Evolutionary conservation across 768 basidiomycete genomes (phyloP), one percentile per base, ranked within the genome.

Genomic region (Serendipita vermifera): DNA sequence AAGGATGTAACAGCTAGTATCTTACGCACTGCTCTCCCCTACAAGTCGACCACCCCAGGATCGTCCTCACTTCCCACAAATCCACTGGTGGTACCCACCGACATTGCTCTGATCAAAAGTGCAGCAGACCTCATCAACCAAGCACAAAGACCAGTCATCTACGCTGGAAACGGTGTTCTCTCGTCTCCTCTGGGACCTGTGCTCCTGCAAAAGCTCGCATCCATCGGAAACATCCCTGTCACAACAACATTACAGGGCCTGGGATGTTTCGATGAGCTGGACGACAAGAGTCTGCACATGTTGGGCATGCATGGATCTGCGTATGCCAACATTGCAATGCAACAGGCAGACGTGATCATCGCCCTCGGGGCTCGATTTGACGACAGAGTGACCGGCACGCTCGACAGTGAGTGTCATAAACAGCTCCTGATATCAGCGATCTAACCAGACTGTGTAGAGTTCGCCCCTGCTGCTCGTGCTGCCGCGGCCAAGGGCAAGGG

Each of bases 231-330:
- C 69, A 97, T 98, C 60, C 96, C 96, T 56, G 93, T 98, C 40
- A 94, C 90, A 59, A 98, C 96, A 17, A 97, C 94, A 38, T 72
- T 99, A 9, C 93, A 94, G 65, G 96, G 94, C 56, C 82, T 99
- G 40, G 96, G 96, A 59, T 84, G 87, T 2, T 99, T 87, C 65
- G 92, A 98, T 70, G 96, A 99, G 75, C 79, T 77, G 54, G 78
- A 90, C 69, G 80, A 83, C 33, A 81, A 77, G 69, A 84, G 85
- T 61, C 71, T 99, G 65, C 92, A 97, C 69, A 98, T 98, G 94
- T 80, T 99, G 56, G 94, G 94, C 57, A 97, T 98, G 96, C 96
- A 98, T 73, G 96, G 96, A 3, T 82, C 82, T 27, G 91, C 93
- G 3, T 97, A 97, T 64, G 96, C 96, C 63, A 99, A 99, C 72